Evolutionary conservation across 768 basidiomycete genomes (phyloP).

Genomic region (Xerocomellus chrysenteron): DNA sequence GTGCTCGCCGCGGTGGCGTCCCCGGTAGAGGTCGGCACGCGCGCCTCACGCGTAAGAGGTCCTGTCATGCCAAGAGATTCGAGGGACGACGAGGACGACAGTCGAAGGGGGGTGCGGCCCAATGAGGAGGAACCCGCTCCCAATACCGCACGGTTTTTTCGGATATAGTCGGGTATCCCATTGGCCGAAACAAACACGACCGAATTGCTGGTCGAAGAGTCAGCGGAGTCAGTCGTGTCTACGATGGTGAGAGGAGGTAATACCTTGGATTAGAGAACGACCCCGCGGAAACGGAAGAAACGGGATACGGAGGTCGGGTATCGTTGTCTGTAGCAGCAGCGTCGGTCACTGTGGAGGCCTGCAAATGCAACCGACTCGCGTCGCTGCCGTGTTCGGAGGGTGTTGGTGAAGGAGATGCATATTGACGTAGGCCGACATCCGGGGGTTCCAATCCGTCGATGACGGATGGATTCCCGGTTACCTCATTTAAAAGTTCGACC

Average conservation of each 20-base stretch:
- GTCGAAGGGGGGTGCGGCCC: slow-evolving; percentile 11
- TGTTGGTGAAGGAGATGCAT: slow-evolving; percentile 21
- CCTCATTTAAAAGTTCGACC: neutral
- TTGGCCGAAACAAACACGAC: slow-evolving; percentile 32
- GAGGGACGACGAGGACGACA: slow-evolving; percentile 26
- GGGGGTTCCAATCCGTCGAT: neutral
- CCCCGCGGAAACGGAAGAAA: slow-evolving; percentile 11
- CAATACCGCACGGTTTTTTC: slow-evolving; percentile 31
- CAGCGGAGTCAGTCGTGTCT: neutral
- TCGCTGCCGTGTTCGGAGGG: slow-evolving; percentile 31
- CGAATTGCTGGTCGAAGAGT: slow-evolving; percentile 20
- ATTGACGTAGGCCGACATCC: neutral
- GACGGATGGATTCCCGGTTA: neutral
- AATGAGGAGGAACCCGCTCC: slow-evolving; percentile 27
- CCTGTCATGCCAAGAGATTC: slow-evolving; percentile 15
- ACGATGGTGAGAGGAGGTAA: neutral
- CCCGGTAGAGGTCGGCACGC: neutral
- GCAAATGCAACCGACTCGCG: neutral
- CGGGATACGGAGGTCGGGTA: slow-evolving; percentile 10
- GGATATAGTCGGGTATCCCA: slow-evolving; percentile 30
- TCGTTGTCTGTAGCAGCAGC: neutral
- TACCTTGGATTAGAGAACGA: slow-evolving; percentile 20
- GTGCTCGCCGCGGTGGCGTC: neutral
- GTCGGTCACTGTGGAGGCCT: neutral
- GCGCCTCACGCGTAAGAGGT: neutral